phyloP scores from a whole-genome alignment of 2,329 filamentous ascomycete genomes.

The Huntiella omanensis region DNA sequence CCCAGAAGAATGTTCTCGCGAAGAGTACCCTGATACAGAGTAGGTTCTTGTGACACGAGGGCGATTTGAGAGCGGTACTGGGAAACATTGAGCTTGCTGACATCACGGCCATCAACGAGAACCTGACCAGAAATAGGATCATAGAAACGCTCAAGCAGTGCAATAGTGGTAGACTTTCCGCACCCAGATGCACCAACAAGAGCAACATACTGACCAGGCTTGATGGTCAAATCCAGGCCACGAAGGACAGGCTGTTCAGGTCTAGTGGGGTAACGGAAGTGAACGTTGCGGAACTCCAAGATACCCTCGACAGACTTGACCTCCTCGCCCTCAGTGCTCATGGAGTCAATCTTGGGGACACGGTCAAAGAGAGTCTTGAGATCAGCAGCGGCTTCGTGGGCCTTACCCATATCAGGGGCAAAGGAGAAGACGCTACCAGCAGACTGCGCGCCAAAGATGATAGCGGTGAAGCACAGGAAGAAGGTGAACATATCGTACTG shows the following conservation, averaged over 20 bases:
- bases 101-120: constrained; percentile 66
- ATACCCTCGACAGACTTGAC: constrained; percentile 50
- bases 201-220: constrained; percentile 67
- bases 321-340: constrained; percentile 49
- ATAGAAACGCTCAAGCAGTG: constrained; percentile 84
- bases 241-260: constrained; percentile 83
- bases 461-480: constrained; percentile 73
- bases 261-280: constrained; percentile 85
- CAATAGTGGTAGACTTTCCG: constrained; percentile 87
- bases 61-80: constrained; percentile 71
- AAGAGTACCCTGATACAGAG: constrained; percentile 82
- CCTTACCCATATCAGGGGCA: constrained; percentile 84
- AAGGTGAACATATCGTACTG: constrained; percentile 74
- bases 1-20: constrained; percentile 79
- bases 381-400: constrained; percentile 61
- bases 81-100: constrained; percentile 63
- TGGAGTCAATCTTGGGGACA: constrained; percentile 63
- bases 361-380: constrained; percentile 73
- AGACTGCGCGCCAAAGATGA: constrained; percentile 84
- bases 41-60: constrained; percentile 86
- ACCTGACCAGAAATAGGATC: constrained; percentile 67
- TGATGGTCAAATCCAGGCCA: constrained; percentile 55
- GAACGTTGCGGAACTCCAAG: constrained; percentile 79
- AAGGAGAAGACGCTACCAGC: constrained; percentile 81
- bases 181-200: constrained; percentile 89